Evolutionary conservation across 495 filamentous ascomycete species (phyloP).

Genomic region (Penicillium pancosmium): DNA sequence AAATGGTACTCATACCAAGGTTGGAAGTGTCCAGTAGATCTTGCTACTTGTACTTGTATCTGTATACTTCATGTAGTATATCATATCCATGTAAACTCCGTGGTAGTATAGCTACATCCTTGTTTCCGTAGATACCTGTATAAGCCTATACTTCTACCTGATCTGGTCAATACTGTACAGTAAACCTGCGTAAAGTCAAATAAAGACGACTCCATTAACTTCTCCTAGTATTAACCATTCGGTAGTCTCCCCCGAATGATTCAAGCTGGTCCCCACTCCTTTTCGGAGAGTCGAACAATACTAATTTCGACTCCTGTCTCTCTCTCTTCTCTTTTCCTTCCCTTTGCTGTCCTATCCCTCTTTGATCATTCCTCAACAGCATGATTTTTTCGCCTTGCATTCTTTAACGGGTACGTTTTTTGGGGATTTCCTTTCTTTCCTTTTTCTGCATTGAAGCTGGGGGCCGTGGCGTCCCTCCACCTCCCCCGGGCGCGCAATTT

Average conservation of each 20-base stretch:
- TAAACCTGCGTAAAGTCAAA: background rate
- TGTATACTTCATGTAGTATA: background rate
- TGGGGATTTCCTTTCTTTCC: background rate
- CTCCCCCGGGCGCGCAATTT: background rate
- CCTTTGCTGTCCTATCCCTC: background rate
- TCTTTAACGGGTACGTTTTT: constrained; percentile 4
- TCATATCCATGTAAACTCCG: too few relatives aligned
- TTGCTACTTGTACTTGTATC: too few relatives aligned
- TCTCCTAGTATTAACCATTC: constrained; percentile 17
- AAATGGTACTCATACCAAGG: background rate
- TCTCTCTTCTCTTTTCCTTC: background rate
- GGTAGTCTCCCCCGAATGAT: constrained; percentile 27
- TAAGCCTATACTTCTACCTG: background rate
- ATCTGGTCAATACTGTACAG: background rate
- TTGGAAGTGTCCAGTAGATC: too few relatives aligned
- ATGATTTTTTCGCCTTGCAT: background rate
- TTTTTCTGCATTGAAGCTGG: background rate
- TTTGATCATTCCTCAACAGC: background rate
- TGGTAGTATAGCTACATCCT: too few relatives aligned
- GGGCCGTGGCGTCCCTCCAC: constrained; percentile 3
- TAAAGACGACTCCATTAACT: constrained; percentile 16
- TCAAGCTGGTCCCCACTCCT: constrained; percentile 12
- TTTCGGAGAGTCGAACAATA: constrained; percentile 4
- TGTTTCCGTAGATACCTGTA: background rate
- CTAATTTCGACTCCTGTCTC: constrained; percentile 8